phyloP scores from a whole-genome alignment of 495 filamentous ascomycete species.

The Pseudevernia furfuracea region DNA sequence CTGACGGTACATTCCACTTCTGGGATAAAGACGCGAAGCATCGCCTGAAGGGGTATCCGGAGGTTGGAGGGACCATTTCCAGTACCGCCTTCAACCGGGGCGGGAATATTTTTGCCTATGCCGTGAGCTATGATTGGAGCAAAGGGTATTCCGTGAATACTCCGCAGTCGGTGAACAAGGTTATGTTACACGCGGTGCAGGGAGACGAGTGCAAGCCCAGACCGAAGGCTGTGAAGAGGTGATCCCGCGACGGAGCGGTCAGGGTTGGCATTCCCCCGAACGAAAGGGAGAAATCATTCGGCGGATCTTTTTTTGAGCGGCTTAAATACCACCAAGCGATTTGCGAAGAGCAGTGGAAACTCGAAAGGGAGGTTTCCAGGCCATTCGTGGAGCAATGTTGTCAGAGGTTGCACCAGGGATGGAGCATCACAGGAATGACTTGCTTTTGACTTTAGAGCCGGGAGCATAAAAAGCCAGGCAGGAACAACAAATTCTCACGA shows the following conservation, averaged over 20 bases:
- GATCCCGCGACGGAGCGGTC: not conserved
- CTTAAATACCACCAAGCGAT: not conserved
- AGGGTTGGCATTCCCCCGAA: not conserved
- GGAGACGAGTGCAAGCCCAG: conserved; percentile 77
- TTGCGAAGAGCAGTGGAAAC: not conserved
- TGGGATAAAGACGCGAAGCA: conserved; percentile 88
- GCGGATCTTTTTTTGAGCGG: not conserved
- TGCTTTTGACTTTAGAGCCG: not conserved
- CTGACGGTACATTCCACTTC: conserved; percentile 83
- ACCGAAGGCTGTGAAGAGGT: conserved; percentile 43
- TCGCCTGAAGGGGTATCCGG: conserved; percentile 79
- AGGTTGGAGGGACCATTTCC: conserved; percentile 71
- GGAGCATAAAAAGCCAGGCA: not conserved
- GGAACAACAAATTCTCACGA: not conserved
- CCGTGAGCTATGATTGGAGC: conserved; percentile 91
- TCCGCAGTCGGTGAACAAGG: conserved; percentile 63
- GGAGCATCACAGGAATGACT: not conserved
- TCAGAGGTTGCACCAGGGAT: not conserved
- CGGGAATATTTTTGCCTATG: conserved; percentile 81
- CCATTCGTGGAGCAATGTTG: not conserved
- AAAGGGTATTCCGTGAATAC: conserved; percentile 75
- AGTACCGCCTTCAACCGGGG: conserved; percentile 67
- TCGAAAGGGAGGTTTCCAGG: not conserved
- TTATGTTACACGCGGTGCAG: conserved; percentile 75
- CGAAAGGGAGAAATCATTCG: not conserved